These are phyloP conservation scores for Pseudogymnoascus sp. DNA, from an alignment of 2,329 filamentous ascomycete species.

Conservation along the genomic window DNA sequence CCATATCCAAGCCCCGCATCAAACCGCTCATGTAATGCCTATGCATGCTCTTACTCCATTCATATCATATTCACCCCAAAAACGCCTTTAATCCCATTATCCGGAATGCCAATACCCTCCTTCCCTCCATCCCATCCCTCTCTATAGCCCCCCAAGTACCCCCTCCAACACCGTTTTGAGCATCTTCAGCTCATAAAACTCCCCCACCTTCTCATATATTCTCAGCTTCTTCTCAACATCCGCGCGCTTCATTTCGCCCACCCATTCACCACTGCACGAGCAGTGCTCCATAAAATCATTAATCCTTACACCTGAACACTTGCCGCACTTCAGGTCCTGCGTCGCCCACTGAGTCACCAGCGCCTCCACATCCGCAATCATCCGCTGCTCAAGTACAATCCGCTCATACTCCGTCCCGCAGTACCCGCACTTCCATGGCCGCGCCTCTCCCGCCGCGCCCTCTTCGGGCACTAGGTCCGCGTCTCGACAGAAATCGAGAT, in stretches of 20 bases:
- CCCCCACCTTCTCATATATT: slow-evolving; percentile 68
- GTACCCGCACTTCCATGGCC: slow-evolving; percentile 67
- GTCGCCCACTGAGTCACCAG: slow-evolving; percentile 73
- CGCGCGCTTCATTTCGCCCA: slow-evolving; percentile 58
- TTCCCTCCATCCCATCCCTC: neutral
- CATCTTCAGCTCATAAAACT: slow-evolving; percentile 76
- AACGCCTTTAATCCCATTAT: slow-evolving; percentile 6
- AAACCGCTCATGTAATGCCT: neutral
- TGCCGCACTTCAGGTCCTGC: slow-evolving; percentile 77
- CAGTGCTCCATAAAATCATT: slow-evolving; percentile 98
- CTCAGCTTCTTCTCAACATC: slow-evolving; percentile 58
- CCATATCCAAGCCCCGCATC: neutral
- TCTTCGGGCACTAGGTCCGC: slow-evolving; percentile 62
- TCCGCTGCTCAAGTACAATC: slow-evolving; percentile 73
- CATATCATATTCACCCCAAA: neutral
- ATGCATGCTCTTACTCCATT: neutral
- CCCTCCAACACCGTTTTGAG: slow-evolving; percentile 66
- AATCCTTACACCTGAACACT: slow-evolving; percentile 64
- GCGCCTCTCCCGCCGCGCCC: slow-evolving; percentile 20
- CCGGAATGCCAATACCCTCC: neutral
- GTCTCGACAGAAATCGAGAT: slow-evolving; percentile 89
- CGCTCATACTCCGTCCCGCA: slow-evolving; percentile 71
- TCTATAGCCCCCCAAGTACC: slow-evolving; percentile 43
- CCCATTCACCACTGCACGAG: slow-evolving; percentile 83
- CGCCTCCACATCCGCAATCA: slow-evolving; percentile 70